Conservation (phyloP, 257 asterid genomes). For the Solanum appendiculatum region DNA sequence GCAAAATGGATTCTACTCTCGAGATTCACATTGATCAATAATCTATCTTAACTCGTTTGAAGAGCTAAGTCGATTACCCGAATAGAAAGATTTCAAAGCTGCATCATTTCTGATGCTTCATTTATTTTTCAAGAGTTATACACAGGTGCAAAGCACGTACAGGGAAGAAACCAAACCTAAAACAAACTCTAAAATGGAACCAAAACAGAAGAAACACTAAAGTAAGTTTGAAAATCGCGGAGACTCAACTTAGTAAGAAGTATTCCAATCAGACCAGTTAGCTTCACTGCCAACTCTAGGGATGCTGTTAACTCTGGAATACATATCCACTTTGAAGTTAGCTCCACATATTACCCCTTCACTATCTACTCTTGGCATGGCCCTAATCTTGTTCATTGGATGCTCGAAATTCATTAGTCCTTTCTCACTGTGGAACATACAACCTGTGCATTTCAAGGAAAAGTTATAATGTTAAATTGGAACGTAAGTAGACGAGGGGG, state of each 20-base stretch:
- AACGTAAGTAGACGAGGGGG: not conserved
- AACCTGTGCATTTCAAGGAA: slow-evolving; percentile 29
- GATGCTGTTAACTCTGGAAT: slow-evolving; percentile 67
- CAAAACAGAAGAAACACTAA: not conserved
- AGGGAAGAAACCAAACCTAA: not conserved
- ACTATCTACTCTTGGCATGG: slow-evolving; percentile 83
- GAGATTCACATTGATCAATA: not conserved
- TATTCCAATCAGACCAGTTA: slow-evolving; percentile 61
- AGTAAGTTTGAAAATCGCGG: not conserved
- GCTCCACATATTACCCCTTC: slow-evolving; percentile 84
- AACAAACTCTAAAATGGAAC: not conserved
- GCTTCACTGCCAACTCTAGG: slow-evolving; percentile 80
- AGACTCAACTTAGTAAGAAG: not conserved
- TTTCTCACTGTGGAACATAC: slow-evolving; percentile 67
- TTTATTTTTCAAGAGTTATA: not conserved
- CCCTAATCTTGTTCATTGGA: slow-evolving; percentile 64
- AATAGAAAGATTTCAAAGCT: not conserved
- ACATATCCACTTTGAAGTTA: slow-evolving; percentile 60
- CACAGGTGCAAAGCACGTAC: not conserved
- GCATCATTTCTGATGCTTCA: not conserved
- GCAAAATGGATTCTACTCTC: not conserved
- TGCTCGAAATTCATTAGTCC: slow-evolving; percentile 90
- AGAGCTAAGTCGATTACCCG: not conserved
- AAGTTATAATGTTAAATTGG: not conserved
- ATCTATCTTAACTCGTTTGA: too few species aligned